Evolutionary conservation across 139 green algal genomes (phyloP), one percentile per base, ranked within the genome.

Genomic region (Desmodesmus armatus): DNA sequence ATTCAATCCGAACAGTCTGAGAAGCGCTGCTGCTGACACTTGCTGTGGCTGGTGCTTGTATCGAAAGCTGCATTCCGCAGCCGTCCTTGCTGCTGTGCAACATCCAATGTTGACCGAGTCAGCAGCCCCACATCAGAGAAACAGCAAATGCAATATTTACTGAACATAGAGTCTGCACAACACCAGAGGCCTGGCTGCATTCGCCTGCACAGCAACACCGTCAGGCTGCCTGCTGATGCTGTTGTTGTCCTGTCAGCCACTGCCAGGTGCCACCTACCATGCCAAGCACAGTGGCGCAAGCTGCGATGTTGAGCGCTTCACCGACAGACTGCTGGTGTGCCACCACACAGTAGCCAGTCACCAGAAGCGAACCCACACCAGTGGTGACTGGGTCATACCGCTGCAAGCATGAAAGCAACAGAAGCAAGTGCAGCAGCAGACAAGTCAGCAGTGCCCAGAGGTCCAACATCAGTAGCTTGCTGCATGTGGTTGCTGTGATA

Each of bases 341-440:
- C 35, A 86, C 47, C 25, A 80, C 51, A 65, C 47, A 86, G 49
- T 86, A 86, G 37, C 67, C 80, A 19, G 65, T 60, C 53, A 86
- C 66, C 44, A 71, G 35, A 23, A 79, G 37, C 6, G 27, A 72
- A 21, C 80, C 80, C 25, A 72, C 27, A 15, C 80, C 80, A 40
- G 47, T 78, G 1, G 80, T 29, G 0, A 86, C 35, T n/a, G 80
- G 80, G 33, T 86, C 80, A 7, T 86, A 78, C 33, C 75, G 47
- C 47, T 55, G 47, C 47, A 55, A 55, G 9, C 47, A 13, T 13
- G 13, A 55, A 55, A 55, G 47, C 47, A 21, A 13, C 47, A 55
- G 47, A 55, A 21, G 47, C 47, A 55, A 55, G 9, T 7, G 9
- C 47, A 55, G 7, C 9, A 7, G 13, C 7, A 13, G 9, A 55